Evolutionary conservation across 2,329 filamentous ascomycete genomes (phyloP), one percentile per base, ranked within the genome.

Genomic region (Fusarium neocosmosporiellum): DNA sequence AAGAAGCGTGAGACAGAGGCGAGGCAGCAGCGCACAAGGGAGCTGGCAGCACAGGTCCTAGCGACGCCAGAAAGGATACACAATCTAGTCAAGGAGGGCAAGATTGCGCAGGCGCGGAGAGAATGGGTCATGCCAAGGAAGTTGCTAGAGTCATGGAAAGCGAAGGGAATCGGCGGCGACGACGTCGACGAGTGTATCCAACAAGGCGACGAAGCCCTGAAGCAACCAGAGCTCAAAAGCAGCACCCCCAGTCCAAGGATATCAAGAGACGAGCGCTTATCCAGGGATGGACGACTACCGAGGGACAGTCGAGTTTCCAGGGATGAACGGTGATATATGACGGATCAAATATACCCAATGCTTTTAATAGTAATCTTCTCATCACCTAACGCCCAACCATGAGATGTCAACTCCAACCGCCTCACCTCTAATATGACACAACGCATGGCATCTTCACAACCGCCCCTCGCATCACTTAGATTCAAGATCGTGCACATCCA

Each of bases 41-140:
- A 90, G 75, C 85, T 92, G 8, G 92, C 92, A 6, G 83, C 83
- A 65, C 90, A 91, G 83, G 90, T 90, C 8, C 80, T 94, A 8
- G 87, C 86, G 7, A 87, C 89, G 5, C 92, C 92, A 43, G 86
- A 85, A 36, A 85, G 88, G 74, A 78, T 96, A 69, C 85, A 87
- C 67, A 78, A 78, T 36, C 82, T 95, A 67, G 84, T 93, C 16
- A 83, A 81, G 10, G 86, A 90, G 59, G 93, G 91, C 31, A 88
- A 86, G 72, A 77, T 85, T 36, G 88, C 91, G 22, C 89, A 91
- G 67, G 92, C 93, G 2, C 86, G 85, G 74, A 81, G 81, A 66
- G 84, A 87, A 69, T 91, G 89, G 88, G 84, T 85, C 75, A 81
- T 86, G 80, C 88, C 89, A 34, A 83, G 86, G 70, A 80, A 80